Conservation (phyloP, 768 basidiomycete genomes). For the Tulasnella sp. region DNA sequence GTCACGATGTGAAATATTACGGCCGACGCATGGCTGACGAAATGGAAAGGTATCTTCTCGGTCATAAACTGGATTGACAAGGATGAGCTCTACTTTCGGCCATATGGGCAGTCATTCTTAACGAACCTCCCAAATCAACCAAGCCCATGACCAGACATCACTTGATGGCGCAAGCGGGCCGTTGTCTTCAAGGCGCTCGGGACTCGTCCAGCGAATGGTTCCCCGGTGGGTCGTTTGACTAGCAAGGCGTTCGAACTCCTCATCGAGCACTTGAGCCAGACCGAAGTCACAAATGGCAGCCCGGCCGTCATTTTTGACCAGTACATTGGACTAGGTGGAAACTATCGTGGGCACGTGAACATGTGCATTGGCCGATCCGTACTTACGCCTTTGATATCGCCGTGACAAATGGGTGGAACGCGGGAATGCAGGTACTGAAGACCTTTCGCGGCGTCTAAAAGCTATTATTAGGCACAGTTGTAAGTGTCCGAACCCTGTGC, state of each 20-base stretch:
- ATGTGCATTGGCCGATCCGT: background rate
- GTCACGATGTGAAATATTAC: background rate
- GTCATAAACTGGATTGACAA: background rate
- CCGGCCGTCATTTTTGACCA: background rate
- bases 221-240: background rate
- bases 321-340: background rate
- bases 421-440: background rate
- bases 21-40: background rate
- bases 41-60: background rate
- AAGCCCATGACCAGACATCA: background rate
- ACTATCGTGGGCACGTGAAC: background rate
- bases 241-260: background rate
- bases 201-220: background rate
- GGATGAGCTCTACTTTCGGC: background rate
- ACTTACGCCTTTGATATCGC: slow-evolving; percentile 14
- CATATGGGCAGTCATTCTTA: background rate
- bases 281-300: background rate
- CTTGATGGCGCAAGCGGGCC: background rate
- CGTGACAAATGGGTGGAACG: slow-evolving; percentile 10
- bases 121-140: slow-evolving; percentile 7
- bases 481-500: background rate
- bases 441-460: background rate
- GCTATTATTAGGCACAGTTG: background rate
- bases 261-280: background rate
- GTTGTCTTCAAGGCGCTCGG: background rate